These are phyloP conservation scores for Carex cristatella DNA, from an alignment of 176 grass and related monocot species.

Conservation along the genomic window DNA sequence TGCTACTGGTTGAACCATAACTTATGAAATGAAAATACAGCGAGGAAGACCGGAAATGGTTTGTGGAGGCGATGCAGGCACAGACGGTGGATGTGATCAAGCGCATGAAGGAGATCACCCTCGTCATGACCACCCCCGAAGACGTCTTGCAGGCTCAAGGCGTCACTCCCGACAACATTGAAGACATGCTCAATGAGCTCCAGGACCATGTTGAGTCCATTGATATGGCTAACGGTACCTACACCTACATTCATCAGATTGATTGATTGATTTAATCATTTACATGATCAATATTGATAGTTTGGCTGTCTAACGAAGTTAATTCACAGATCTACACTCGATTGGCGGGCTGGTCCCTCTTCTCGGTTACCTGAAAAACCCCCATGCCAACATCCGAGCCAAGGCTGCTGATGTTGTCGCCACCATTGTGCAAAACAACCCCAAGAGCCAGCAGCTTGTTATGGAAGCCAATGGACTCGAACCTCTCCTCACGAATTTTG, in stretches of 20 bases:
- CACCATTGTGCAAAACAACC: conserved; percentile 89
- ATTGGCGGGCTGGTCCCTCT: conserved; percentile 86
- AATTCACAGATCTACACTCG: conserved; percentile 61
- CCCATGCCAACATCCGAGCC: conserved; percentile 71
- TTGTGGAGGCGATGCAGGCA: conserved; percentile 83
- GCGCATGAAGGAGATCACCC: conserved; percentile 91
- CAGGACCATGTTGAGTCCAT: conserved; percentile 53
- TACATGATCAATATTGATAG: no score
- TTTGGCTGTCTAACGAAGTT: neutral
- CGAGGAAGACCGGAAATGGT: conserved; percentile 90
- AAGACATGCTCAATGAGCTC: conserved; percentile 48
- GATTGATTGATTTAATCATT: no score
- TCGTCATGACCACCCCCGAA: conserved; percentile 85
- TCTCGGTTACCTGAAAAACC: conserved; percentile 68
- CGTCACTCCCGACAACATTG: conserved; percentile 54
- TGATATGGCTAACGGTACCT: conserved; percentile 43
- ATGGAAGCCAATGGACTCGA: conserved; percentile 80
- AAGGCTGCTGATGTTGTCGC: conserved; percentile 92
- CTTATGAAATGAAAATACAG: conserved; percentile 14
- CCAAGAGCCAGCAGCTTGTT: conserved; percentile 72
- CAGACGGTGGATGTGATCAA: conserved; percentile 63
- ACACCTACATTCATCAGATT: neutral
- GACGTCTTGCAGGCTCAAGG: conserved; percentile 68
- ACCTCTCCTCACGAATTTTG: conserved; percentile 78
- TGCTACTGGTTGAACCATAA: no score